These are phyloP conservation scores for Oxytropis ochrocephala DNA, from an alignment of 306 rosid species.

Conservation along the genomic window DNA sequence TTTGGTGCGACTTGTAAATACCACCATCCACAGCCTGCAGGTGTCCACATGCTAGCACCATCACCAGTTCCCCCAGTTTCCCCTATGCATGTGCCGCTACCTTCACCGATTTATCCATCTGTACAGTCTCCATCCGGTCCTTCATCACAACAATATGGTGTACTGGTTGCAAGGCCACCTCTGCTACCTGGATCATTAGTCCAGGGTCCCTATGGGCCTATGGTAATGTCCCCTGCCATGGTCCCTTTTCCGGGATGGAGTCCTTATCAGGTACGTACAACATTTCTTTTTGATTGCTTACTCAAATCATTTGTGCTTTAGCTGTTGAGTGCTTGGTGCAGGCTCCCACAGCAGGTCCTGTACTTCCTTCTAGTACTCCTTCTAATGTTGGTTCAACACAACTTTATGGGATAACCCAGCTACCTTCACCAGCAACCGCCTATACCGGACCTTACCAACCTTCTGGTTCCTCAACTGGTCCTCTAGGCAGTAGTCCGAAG, in stretches of 20 bases:
- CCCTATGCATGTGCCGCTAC: slow-evolving; percentile 43
- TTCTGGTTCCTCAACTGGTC: slow-evolving; percentile 53
- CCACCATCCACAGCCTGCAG: slow-evolving; percentile 84
- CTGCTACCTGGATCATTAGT: slow-evolving; percentile 66
- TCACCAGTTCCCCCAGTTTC: slow-evolving; percentile 54
- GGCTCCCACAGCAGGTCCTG: slow-evolving; percentile 59
- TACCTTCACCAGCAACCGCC: slow-evolving; percentile 46
- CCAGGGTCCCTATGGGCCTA: slow-evolving; percentile 70
- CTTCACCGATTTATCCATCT: slow-evolving; percentile 52
- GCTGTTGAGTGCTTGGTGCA: slow-evolving; percentile 37
- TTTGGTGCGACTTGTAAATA: slow-evolving; percentile 89
- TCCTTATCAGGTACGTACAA: slow-evolving; percentile 65
- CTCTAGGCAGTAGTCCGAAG: slow-evolving; percentile 57
- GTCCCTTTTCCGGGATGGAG: slow-evolving; percentile 73
- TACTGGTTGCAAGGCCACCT: slow-evolving; percentile 79
- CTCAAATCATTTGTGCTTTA: slow-evolving; percentile 18
- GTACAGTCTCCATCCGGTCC: slow-evolving; percentile 72
- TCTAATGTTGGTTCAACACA: slow-evolving; percentile 54
- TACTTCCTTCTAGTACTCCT: slow-evolving; percentile 59
- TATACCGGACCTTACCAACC: slow-evolving; percentile 58
- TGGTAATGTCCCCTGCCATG: slow-evolving; percentile 74
- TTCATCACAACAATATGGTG: slow-evolving; percentile 67
- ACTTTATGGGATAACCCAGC: slow-evolving; percentile 60
- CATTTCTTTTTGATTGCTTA: slow-evolving; percentile 21
- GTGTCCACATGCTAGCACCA: slow-evolving; percentile 47